These are phyloP conservation scores for Xylariales sp. DNA, from an alignment of 2,329 filamentous ascomycete genomes.

Conservation along the genomic window DNA sequence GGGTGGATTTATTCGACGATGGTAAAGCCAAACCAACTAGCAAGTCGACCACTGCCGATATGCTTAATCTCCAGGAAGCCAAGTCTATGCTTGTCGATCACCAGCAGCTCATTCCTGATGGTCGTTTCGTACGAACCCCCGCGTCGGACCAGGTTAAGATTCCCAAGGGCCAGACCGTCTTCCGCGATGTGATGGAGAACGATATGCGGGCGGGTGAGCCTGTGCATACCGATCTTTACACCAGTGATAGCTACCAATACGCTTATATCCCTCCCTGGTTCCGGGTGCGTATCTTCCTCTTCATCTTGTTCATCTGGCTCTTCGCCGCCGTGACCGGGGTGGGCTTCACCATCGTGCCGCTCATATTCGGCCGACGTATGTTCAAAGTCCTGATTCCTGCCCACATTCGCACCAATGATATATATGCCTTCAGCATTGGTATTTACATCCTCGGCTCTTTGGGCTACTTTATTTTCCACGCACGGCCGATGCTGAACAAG, in stretches of 20 bases:
- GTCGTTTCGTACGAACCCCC: constrained; percentile 84
- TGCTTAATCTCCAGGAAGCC: constrained; percentile 28
- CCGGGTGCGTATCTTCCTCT: constrained; percentile 71
- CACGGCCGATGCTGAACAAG: constrained; percentile 31
- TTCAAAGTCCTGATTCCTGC: constrained; percentile 69
- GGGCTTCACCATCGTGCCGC: constrained; percentile 77
- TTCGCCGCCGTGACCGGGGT: constrained; percentile 89
- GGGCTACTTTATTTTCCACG: constrained; percentile 57
- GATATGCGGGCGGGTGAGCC: constrained; percentile 64
- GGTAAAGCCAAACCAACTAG: constrained; percentile 38
- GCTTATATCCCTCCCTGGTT: constrained; percentile 87
- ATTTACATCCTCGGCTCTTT: constrained; percentile 73
- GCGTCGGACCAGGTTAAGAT: constrained; percentile 94
- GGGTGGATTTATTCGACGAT: constrained; percentile 50
- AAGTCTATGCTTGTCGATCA: constrained; percentile 43
- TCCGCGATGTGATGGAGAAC: constrained; percentile 68
- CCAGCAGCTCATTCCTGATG: constrained; percentile 60
- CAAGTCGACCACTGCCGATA: constrained; percentile 29
- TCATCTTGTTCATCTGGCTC: constrained; percentile 87
- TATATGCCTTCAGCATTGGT: constrained; percentile 92
- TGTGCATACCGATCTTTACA: constrained; percentile 44
- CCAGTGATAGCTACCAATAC: constrained; percentile 59
- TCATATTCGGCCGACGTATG: constrained; percentile 77
- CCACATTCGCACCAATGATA: constrained; percentile 79
- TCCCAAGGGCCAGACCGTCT: constrained; percentile 76